A percentile compares a stretch with the other conserved stretches of the same genome.
phyloP scores from a whole-genome alignment of 2,329 filamentous ascomycete genomes.

The Colletotrichum sp. region DNA sequence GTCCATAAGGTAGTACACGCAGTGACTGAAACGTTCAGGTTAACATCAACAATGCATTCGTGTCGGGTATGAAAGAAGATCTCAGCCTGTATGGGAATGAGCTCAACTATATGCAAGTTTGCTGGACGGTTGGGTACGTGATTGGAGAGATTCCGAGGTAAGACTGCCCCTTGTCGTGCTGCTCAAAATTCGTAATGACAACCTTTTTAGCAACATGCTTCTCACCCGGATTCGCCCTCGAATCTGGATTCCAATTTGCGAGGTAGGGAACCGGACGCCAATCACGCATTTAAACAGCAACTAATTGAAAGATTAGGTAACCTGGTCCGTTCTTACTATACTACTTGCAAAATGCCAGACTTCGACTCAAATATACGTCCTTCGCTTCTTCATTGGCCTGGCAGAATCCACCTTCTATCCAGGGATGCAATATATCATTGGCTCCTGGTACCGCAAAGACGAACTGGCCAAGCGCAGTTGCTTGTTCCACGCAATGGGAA shows the following conservation, averaged over 20 bases:
- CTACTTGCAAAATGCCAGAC: not conserved
- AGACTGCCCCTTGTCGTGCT: not conserved
- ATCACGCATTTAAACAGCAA: not conserved
- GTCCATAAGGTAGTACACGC: no score
- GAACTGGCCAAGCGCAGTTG: conserved; percentile 56
- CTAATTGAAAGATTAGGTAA: not conserved
- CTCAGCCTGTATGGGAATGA: conserved; percentile 27
- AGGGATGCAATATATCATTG: conserved; percentile 46
- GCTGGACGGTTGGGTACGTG: conserved; percentile 26
- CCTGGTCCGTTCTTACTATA: conserved; percentile 8
- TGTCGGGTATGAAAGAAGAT: conserved; percentile 28
- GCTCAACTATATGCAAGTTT: conserved; percentile 28
- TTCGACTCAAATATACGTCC: conserved; percentile 38
- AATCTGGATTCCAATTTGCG: conserved; percentile 30
- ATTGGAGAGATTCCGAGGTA: conserved; percentile 28
- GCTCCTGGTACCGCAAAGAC: conserved; percentile 44
- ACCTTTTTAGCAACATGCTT: conserved; percentile 31
- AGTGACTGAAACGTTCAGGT: conserved; percentile 25
- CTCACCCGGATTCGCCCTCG: conserved; percentile 33
- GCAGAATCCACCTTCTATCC: conserved; percentile 44
- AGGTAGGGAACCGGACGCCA: conserved; percentile 7
- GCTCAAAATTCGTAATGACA: not conserved
- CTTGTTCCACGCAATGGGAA: conserved; percentile 53
- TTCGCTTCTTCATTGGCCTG: conserved; percentile 48
- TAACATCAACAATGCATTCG: conserved; percentile 39